Base-by-base conservation (phyloP, 768 basidiomycete genomes). In the Cubamyces sp. region DNA sequence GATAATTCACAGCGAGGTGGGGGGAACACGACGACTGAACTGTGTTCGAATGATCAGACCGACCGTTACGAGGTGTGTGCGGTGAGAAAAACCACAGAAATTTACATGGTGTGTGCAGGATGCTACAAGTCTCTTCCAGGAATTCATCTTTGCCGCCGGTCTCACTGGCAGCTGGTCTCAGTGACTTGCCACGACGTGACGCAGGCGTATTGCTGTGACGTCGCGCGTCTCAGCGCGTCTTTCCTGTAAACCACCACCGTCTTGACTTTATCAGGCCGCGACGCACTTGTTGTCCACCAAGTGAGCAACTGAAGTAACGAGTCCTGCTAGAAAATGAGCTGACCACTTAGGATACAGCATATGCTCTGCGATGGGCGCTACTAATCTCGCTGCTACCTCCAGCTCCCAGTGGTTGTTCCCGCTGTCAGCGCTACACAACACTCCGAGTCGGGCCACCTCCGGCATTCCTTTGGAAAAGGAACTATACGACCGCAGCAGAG, bases 401-500 rank as follows among this genome's bases (percentile, higher is more conserved):
- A 42, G 69, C 66, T 74, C 82, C 46, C 91, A 93, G 75, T 93
- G 91, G 91, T 69, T 90, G 1, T 92, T 93, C 69, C 79, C 86
- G 45, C 64, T 87, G 45, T 78, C 83, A 41, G 81, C 86, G 14
- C 77, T 93, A 18, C 71, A 78, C 49, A 74, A 74, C 30, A 87
- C 88, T 0, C 91, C 91, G 7, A 85, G 86, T 18, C 73, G 74
- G 21, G 78, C 77, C 3, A 76, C 76, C 15, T 77, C 87, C n/a
- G 66, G 63, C 14, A 76, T 77, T 26, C 67, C 79, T 18, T 70
- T 90, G 25, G 81, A 86, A 66, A 86, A 83, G 65, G 88, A 94
- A 71, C 79, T 93, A 21, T 88, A 89, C 70, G 90, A 92, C 68
- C 82, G 93, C 56, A 85, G 89, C 41, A 81, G 88, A 74, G 92